Conservation (phyloP, 306 rosid genomes). For the Casuarina glauca region DNA sequence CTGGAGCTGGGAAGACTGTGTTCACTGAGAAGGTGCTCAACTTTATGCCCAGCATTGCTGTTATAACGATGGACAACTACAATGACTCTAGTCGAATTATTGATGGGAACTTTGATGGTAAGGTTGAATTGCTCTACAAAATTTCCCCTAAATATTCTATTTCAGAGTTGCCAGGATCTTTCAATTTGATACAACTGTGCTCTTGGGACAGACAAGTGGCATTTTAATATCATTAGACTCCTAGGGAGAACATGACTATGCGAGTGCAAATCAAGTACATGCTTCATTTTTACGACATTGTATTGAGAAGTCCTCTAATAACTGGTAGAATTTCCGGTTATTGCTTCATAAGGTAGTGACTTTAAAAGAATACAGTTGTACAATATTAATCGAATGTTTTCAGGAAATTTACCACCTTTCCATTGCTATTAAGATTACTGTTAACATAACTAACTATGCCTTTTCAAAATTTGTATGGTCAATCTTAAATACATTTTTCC, state of each 20-base stretch:
- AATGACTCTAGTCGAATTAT: slow-evolving; percentile 90
- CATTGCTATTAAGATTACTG: neutral
- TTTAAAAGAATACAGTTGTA: neutral
- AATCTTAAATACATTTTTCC: neutral
- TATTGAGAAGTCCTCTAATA: neutral
- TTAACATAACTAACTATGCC: neutral
- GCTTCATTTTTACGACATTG: neutral
- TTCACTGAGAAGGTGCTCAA: slow-evolving; percentile 87
- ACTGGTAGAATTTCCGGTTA: neutral
- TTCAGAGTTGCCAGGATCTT: neutral
- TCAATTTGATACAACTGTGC: neutral
- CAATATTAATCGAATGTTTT: neutral
- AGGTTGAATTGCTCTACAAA: slow-evolving; percentile 1
- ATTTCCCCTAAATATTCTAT: neutral
- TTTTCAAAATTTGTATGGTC: neutral
- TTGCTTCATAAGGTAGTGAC: neutral
- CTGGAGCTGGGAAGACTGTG: slow-evolving; percentile 98
- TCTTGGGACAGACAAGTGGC: neutral
- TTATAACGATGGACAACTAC: slow-evolving; percentile 93
- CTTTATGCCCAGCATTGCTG: slow-evolving; percentile 94
- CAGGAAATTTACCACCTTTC: neutral
- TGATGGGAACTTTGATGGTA: slow-evolving; percentile 97
- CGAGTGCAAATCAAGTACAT: neutral
- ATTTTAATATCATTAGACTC: neutral
- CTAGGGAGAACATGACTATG: neutral